Conservation (phyloP, 1,139 yeast species). For the Scheffersomyces quercinus region DNA sequence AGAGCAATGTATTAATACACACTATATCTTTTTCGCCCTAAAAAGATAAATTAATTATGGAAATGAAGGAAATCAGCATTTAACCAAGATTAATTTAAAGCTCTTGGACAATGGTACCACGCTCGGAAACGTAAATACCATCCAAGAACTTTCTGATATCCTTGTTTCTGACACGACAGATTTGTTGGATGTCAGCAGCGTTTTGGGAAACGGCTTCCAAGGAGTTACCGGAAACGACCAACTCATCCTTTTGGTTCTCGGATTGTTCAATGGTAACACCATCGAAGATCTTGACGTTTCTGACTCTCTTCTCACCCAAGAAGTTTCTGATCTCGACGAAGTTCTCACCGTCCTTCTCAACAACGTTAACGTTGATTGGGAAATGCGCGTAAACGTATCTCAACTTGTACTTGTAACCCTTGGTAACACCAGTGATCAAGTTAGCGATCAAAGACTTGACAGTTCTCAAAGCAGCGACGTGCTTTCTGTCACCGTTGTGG, state of each 20-base stretch:
- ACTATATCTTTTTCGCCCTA: slow-evolving; percentile 6
- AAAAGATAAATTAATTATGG: neutral
- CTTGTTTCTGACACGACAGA: slow-evolving; percentile 99
- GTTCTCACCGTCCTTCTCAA: slow-evolving; percentile 72
- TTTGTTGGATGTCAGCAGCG: slow-evolving; percentile 98
- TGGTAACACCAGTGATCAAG: slow-evolving; percentile 98
- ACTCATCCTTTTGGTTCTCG: slow-evolving; percentile 89
- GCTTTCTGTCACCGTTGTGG: slow-evolving; percentile 99
- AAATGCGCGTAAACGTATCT: slow-evolving; percentile 99
- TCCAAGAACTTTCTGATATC: slow-evolving; percentile 99
- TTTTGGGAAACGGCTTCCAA: slow-evolving; percentile 97
- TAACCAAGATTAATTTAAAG: slow-evolving; percentile 31
- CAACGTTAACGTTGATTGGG: slow-evolving; percentile 97
- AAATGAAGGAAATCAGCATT: slow-evolving; percentile 5
- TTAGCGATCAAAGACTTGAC: slow-evolving; percentile 93
- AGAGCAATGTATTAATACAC: slow-evolving; percentile 25
- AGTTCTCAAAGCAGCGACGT: slow-evolving; percentile 99
- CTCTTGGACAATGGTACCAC: slow-evolving; percentile 80
- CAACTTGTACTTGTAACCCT: slow-evolving; percentile 99
- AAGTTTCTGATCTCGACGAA: slow-evolving; percentile 97
- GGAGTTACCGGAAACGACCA: slow-evolving; percentile 91
- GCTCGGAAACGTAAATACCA: slow-evolving; percentile 99
- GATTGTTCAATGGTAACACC: slow-evolving; percentile 90
- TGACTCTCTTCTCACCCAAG: slow-evolving; percentile 97
- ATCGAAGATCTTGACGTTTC: slow-evolving; percentile 79